Percentiles rank a stretch among this genome's conserved stretches.
Evolutionary conservation across 2,329 filamentous ascomycete species (phyloP).

Genomic region (Talaromyces sp.): DNA sequence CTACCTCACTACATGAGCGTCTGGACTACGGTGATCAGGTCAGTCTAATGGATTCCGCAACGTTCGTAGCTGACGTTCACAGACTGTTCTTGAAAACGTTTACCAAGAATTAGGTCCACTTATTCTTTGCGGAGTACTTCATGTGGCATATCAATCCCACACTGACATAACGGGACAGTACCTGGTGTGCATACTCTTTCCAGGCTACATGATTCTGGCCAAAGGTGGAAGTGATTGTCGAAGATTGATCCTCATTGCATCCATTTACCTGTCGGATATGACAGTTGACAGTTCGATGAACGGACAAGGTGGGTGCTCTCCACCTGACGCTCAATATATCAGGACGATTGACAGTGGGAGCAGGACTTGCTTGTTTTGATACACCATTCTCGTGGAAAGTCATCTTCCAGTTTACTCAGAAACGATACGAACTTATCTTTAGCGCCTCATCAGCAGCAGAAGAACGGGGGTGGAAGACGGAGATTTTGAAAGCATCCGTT

Average conservation of each 20-base stretch:
- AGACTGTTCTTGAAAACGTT: conserved; percentile 44
- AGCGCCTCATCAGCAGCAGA: conserved; percentile 79
- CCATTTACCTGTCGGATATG: conserved; percentile 55
- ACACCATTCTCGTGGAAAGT: conserved; percentile 90
- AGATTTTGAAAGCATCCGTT: conserved; percentile 53
- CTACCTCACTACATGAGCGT: conserved; percentile 78
- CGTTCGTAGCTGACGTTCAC: conserved; percentile 10
- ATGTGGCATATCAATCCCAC: conserved; percentile 73
- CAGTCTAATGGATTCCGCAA: conserved; percentile 24
- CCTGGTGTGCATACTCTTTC: conserved; percentile 80
- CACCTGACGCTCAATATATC: background rate
- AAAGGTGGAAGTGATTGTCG: conserved; percentile 59
- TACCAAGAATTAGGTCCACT: conserved; percentile 77
- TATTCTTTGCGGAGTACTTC: conserved; percentile 72
- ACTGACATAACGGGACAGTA: conserved; percentile 69
- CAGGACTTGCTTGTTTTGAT: conserved; percentile 81
- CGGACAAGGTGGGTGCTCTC: conserved; percentile 31
- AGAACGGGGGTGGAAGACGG: conserved; percentile 70
- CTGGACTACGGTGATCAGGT: conserved; percentile 70
- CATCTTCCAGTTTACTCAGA: conserved; percentile 70
- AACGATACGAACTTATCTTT: conserved; percentile 77
- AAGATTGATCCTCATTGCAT: conserved; percentile 68
- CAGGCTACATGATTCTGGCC: conserved; percentile 71
- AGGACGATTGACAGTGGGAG: background rate
- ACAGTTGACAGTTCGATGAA: conserved; percentile 33